Evolutionary conservation across 352 stramenopile species (phyloP).

Genomic region (Pilasporangium apinafurcum): DNA sequence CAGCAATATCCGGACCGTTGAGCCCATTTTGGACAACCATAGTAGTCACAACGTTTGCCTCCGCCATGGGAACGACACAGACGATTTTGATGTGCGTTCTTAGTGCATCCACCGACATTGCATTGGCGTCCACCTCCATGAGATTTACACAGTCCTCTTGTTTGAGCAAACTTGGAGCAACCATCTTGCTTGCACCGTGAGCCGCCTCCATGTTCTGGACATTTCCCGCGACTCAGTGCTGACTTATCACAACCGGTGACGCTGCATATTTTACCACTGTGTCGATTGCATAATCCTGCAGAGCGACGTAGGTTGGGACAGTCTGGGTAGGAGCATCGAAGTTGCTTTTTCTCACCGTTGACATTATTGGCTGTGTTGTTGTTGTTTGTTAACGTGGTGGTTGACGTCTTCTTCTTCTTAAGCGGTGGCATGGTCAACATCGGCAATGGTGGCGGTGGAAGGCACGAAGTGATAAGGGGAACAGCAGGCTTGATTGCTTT

Average conservation of each 20-base stretch:
- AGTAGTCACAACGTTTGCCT: conserved; percentile 74
- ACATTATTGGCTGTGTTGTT: conserved; percentile 3
- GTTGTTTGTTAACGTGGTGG: conserved; percentile 6
- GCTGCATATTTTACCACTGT: conserved; percentile 76
- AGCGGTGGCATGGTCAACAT: conserved; percentile 70
- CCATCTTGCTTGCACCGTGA: conserved; percentile 79
- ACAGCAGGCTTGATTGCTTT: conserved; percentile 15
- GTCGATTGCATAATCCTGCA: conserved; percentile 74
- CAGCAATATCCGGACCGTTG: conserved; percentile 83
- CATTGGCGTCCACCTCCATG: conserved; percentile 78
- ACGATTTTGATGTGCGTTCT: conserved; percentile 82
- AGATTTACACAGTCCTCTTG: conserved; percentile 76
- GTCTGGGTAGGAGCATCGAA: conserved; percentile 68
- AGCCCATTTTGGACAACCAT: conserved; percentile 77
- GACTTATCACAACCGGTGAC: conserved; percentile 66
- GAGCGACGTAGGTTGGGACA: conserved; percentile 74
- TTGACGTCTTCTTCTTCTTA: conserved; percentile 53
- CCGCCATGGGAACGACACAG: conserved; percentile 79
- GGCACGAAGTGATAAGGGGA: conserved; percentile 40
- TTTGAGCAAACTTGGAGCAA: conserved; percentile 84
- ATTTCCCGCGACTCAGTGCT: conserved; percentile 76
- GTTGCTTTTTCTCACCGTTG: conserved; percentile 46
- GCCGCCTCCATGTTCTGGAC: conserved; percentile 76
- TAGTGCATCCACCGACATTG: conserved; percentile 66
- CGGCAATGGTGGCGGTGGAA: conserved; percentile 50